These are phyloP conservation scores for Eutrema heterophyllum DNA, from an alignment of 345 rosid genomes.

Conservation along the genomic window DNA sequence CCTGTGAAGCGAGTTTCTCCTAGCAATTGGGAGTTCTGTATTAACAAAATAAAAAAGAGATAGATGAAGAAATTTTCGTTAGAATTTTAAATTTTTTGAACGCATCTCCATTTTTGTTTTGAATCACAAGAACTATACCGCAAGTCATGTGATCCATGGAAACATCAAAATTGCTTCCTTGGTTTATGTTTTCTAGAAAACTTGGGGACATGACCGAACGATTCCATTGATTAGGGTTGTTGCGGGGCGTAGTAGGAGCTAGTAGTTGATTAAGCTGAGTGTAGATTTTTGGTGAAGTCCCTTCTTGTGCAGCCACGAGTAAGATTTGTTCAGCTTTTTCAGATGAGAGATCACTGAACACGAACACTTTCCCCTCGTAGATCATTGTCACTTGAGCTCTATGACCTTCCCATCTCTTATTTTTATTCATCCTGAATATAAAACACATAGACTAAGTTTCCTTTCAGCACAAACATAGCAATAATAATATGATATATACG, in stretches of 20 bases:
- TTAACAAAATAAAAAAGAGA: background rate
- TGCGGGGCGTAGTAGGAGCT: background rate
- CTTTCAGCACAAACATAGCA: background rate
- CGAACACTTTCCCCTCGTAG: constrained; percentile 62
- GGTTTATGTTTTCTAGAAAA: background rate
- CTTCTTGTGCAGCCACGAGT: constrained; percentile 43
- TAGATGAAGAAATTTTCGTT: background rate
- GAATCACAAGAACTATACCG: background rate
- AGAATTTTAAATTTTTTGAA: background rate
- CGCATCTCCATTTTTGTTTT: background rate
- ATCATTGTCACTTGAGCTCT: constrained; percentile 53
- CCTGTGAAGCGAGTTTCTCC: constrained; percentile 75
- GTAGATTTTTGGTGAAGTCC: constrained; percentile 25
- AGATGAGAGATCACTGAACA: constrained; percentile 54
- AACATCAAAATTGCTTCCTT: background rate
- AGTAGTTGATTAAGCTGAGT: constrained; percentile 2
- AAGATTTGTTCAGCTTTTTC: constrained; percentile 73
- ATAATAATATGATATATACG: background rate
- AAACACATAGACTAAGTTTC: background rate
- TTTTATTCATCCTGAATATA: background rate
- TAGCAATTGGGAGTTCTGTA: constrained; percentile 68
- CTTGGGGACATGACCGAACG: background rate
- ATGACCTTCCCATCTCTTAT: background rate
- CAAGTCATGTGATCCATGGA: background rate
- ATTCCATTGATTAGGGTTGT: background rate